Conservation (phyloP, 1,284 basidiomycete species). For the Rhizoctonia solani region DNA sequence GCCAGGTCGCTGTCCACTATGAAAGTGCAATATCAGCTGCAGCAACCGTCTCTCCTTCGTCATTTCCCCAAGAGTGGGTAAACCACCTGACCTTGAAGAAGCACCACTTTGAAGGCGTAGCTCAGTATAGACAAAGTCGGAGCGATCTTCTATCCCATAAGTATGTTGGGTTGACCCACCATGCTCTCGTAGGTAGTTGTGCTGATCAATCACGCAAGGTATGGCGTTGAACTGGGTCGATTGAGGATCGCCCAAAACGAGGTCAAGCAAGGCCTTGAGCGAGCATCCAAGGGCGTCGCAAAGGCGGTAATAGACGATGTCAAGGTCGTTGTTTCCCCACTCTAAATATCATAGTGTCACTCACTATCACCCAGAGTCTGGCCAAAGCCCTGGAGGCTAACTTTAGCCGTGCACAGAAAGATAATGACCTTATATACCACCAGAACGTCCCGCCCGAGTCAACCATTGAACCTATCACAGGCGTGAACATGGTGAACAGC, state of each 20-base stretch:
- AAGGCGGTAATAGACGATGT: constrained; percentile 72
- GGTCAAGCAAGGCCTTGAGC: constrained; percentile 74
- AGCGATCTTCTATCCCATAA: constrained; percentile 87
- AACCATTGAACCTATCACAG: constrained; percentile 67
- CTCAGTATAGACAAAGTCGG: constrained; percentile 86
- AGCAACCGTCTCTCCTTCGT: constrained; percentile 52
- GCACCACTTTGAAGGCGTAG: constrained; percentile 86
- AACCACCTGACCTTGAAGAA: constrained; percentile 83
- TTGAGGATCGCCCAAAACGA: constrained; percentile 67
- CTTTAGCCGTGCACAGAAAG: constrained; percentile 71
- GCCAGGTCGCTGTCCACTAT: constrained; percentile 71
- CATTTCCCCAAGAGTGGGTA: constrained; percentile 65
- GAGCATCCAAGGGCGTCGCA: constrained; percentile 67
- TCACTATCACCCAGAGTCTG: neutral
- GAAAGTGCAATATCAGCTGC: constrained; percentile 57
- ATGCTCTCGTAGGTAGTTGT: neutral
- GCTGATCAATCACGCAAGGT: constrained; percentile 57
- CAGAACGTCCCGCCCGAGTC: constrained; percentile 78
- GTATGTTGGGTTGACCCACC: constrained; percentile 46
- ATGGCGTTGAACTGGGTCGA: constrained; percentile 82
- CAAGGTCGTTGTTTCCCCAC: constrained; percentile 56
- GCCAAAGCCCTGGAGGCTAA: constrained; percentile 11
- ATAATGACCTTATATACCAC: constrained; percentile 97
- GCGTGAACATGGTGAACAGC: constrained; percentile 71
- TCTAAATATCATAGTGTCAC: neutral